Conservation (phyloP, 2,329 filamentous ascomycete genomes). For the Sclerotinia sclerotiorum region DNA sequence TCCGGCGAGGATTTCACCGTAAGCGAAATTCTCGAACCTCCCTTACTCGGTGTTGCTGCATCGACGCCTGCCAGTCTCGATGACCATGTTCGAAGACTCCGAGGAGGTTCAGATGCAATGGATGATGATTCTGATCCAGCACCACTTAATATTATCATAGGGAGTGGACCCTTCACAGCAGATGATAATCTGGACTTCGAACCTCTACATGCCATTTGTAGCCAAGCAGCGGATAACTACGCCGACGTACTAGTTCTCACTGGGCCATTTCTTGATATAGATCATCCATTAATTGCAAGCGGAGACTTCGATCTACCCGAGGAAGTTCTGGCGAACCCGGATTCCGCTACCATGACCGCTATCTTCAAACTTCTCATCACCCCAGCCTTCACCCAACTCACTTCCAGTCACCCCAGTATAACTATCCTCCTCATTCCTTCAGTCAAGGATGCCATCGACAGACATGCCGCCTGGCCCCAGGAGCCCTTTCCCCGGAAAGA, state of each 20-base stretch:
- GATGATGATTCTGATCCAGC: conserved; percentile 56
- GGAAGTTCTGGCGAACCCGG: conserved; percentile 65
- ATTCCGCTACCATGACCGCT: conserved; percentile 76
- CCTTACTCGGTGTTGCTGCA: conserved; percentile 71
- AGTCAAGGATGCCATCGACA: conserved; percentile 76
- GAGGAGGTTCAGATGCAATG: conserved; percentile 63
- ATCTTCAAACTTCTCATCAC: conserved; percentile 82
- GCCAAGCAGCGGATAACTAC: conserved; percentile 69
- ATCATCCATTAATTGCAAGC: conserved; percentile 82
- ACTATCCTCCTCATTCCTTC: conserved; percentile 83
- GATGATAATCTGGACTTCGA: conserved; percentile 92
- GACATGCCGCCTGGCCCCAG: conserved; percentile 85
- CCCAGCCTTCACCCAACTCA: conserved; percentile 68
- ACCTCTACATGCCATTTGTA: conserved; percentile 77
- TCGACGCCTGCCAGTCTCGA: conserved; percentile 66
- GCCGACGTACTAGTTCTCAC: conserved; percentile 78
- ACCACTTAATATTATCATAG: conserved; percentile 75
- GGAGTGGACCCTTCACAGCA: conserved; percentile 85
- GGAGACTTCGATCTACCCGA: conserved; percentile 77
- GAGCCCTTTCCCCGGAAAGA: conserved; percentile 69
- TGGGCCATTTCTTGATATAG: conserved; percentile 87
- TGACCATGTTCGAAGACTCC: conserved; percentile 66
- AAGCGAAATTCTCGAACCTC: conserved; percentile 71
- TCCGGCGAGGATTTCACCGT: conserved; percentile 82
- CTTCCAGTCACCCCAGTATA: conserved; percentile 68